Evolutionary conservation across 2,329 filamentous ascomycete genomes (phyloP).

Genomic region (Metarhizium guizhouense): DNA sequence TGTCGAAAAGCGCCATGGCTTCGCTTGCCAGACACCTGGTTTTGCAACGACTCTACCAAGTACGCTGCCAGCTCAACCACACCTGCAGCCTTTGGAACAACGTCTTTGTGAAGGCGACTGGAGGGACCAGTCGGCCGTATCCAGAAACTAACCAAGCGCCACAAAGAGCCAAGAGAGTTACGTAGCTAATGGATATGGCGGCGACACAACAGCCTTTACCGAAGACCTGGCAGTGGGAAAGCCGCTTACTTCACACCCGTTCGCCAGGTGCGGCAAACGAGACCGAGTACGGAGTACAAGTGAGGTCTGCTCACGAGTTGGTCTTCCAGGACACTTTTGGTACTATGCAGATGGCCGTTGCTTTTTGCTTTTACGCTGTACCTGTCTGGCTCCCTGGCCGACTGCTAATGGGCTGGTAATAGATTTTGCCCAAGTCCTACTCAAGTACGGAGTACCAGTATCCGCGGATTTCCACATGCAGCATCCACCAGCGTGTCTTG

Average conservation of each 20-base stretch:
- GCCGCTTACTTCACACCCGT: constrained; percentile 2
- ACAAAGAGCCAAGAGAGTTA: neutral
- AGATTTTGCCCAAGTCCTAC: too few relatives aligned
- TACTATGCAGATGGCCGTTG: neutral
- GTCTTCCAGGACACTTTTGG: neutral
- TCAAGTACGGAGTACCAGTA: too few relatives aligned
- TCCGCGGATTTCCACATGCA: neutral
- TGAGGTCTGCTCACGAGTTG: too few relatives aligned
- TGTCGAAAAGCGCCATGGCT: neutral
- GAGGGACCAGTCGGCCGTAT: neutral
- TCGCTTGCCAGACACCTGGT: neutral
- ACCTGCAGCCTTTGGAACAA: neutral
- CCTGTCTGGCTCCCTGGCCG: too few relatives aligned
- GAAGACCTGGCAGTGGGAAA: neutral
- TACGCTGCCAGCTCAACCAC: too few relatives aligned
- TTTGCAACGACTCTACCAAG: neutral
- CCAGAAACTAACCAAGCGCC: neutral
- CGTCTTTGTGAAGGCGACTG: neutral
- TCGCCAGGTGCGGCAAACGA: neutral
- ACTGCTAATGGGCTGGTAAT: too few relatives aligned
- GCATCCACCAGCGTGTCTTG: neutral
- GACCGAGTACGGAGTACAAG: neutral
- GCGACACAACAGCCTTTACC: neutral
- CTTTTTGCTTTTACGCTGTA: neutral
- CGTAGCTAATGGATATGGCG: neutral